These are phyloP conservation scores for Hygrophila difformis DNA, from an alignment of 257 asterid species.

Conservation along the genomic window DNA sequence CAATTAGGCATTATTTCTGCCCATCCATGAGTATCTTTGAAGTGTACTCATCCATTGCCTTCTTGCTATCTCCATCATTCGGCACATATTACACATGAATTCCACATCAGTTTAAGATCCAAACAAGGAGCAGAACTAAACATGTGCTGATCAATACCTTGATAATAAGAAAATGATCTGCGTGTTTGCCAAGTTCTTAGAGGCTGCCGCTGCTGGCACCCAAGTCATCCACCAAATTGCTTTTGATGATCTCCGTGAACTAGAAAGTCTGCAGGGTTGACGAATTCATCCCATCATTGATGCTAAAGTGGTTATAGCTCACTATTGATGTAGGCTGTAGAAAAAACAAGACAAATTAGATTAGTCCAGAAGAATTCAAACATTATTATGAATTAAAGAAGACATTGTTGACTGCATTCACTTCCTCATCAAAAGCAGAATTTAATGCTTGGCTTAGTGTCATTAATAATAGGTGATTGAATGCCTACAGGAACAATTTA, in stretches of 20 bases:
- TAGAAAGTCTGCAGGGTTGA: constrained; percentile 97
- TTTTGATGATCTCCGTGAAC: constrained; percentile 92
- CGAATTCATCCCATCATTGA: constrained; percentile 96
- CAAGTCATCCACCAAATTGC: constrained; percentile 98
- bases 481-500: no score
- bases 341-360: no score
- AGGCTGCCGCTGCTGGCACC: constrained; percentile 94
- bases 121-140: no score
- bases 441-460: no score
- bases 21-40: constrained; percentile 99
- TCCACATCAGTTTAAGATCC: neutral
- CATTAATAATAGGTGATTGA: no score
- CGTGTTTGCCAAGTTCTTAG: constrained; percentile 90
- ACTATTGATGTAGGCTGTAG: constrained; percentile 91
- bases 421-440: no score
- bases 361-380: no score
- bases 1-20: no score
- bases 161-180: constrained; percentile 91
- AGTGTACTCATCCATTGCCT: constrained; percentile 98
- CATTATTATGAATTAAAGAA: no score
- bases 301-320: constrained; percentile 96
- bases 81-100: constrained; percentile 60
- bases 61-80: constrained; percentile 92
- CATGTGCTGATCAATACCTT: constrained; percentile 36
- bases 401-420: no score